Percentiles rank a stretch among this genome's conserved stretches.
Evolutionary conservation across 306 rosid species (phyloP).

Genomic region (Benincasa hispida): DNA sequence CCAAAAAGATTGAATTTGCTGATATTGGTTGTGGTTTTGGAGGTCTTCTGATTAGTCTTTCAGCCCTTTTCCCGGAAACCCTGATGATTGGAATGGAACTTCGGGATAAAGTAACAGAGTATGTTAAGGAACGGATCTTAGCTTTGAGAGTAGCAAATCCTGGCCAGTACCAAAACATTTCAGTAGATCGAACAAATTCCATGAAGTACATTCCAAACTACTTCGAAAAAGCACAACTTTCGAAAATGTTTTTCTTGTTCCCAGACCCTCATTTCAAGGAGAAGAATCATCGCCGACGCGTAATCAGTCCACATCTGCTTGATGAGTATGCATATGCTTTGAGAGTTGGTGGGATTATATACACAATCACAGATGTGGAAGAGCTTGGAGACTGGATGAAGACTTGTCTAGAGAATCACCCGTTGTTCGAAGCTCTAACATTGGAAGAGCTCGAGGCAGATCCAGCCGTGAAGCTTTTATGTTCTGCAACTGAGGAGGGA

Average conservation of each 20-base stretch:
- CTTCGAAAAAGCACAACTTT: slow-evolving; percentile 76
- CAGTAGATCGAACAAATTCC: slow-evolving; percentile 87
- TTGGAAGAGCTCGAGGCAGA: slow-evolving; percentile 70
- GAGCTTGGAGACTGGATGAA: slow-evolving; percentile 98
- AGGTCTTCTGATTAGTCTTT: slow-evolving; percentile 77
- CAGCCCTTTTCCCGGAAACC: slow-evolving; percentile 72
- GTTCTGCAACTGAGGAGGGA: slow-evolving; percentile 90
- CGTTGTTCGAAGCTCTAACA: slow-evolving; percentile 64
- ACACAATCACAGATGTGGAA: slow-evolving; percentile 89
- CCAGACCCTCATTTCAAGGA: slow-evolving; percentile 99
- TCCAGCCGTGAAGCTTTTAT: slow-evolving; percentile 61
- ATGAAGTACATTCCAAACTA: slow-evolving; percentile 93
- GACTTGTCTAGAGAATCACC: slow-evolving; percentile 73
- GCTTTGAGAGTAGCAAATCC: slow-evolving; percentile 59
- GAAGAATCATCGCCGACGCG: slow-evolving; percentile 94
- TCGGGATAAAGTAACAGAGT: slow-evolving; percentile 81
- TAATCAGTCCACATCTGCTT: slow-evolving; percentile 69
- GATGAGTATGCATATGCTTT: slow-evolving; percentile 84
- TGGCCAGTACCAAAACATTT: slow-evolving; percentile 73
- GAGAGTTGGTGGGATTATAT: slow-evolving; percentile 70
- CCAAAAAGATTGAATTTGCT: slow-evolving; percentile 67
- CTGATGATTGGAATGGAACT: slow-evolving; percentile 98
- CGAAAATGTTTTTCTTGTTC: slow-evolving; percentile 89
- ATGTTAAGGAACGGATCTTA: slow-evolving; percentile 77
- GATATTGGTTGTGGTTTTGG: slow-evolving; percentile 98